These are phyloP conservation scores for Graphilbum ipis-grandicollis DNA, from an alignment of 2,329 filamentous ascomycete genomes.

Conservation along the genomic window DNA sequence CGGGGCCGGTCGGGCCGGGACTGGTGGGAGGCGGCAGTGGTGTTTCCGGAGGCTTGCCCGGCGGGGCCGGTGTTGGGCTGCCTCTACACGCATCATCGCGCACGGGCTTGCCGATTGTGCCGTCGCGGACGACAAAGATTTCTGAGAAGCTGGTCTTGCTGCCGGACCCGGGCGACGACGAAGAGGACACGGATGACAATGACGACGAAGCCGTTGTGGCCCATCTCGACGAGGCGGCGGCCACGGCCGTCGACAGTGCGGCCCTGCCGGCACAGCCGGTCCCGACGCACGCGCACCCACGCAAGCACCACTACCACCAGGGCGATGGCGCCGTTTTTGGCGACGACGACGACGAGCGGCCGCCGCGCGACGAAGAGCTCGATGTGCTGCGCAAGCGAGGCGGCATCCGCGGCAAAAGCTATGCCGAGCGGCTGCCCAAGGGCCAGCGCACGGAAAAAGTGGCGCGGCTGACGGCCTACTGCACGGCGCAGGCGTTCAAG, in stretches of 20 bases:
- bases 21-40: not conserved
- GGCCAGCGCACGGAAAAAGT: constrained; percentile 72
- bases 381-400: constrained; percentile 45
- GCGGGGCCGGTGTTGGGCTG: not conserved
- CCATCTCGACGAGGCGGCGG: no score
- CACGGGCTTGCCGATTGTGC: constrained; percentile 41
- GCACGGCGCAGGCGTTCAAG: constrained; percentile 86
- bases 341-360: constrained; percentile 21
- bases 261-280: no score
- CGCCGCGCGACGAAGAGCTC: constrained; percentile 50
- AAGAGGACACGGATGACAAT: constrained; percentile 39
- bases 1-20: not conserved
- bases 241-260: no score
- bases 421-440: constrained; percentile 86
- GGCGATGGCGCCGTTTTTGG: not conserved
- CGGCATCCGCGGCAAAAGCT: constrained; percentile 61
- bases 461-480: constrained; percentile 84
- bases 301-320: no score
- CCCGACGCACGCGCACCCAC: no score
- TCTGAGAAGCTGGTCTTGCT: constrained; percentile 94
- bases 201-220: constrained; percentile 34
- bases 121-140: constrained; percentile 78
- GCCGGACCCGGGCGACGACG: constrained; percentile 58
- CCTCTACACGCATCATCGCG: constrained; percentile 6
- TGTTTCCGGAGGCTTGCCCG: constrained; percentile 16